Percentiles rank a stretch among this genome's conserved stretches.
phyloP scores from a whole-genome alignment of 345 rosid species.

The Linum lewisii region DNA sequence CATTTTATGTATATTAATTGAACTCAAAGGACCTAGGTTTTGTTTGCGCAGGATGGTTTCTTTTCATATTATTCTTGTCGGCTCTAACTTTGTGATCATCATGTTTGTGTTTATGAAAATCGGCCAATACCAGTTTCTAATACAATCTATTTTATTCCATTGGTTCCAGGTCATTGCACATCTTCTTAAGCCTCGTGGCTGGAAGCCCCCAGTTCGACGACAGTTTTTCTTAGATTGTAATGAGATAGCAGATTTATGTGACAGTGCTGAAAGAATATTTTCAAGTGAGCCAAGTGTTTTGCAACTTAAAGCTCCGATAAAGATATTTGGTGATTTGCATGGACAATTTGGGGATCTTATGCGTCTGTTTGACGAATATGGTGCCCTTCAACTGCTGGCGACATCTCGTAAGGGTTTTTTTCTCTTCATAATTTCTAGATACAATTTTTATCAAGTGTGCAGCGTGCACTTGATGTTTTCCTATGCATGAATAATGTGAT shows the following conservation, averaged over 20 bases:
- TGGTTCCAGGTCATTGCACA: slow-evolving; percentile 58
- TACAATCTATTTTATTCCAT: not conserved
- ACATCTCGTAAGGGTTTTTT: slow-evolving; percentile 69
- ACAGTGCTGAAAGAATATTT: slow-evolving; percentile 75
- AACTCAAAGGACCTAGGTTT: not conserved
- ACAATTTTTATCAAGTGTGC: not conserved
- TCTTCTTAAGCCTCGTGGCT: slow-evolving; percentile 90
- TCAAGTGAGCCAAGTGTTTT: slow-evolving; percentile 78
- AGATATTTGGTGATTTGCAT: slow-evolving; percentile 95
- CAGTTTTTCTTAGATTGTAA: slow-evolving; percentile 94
- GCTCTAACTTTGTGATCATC: not conserved
- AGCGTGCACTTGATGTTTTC: not conserved
- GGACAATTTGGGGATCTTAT: slow-evolving; percentile 99
- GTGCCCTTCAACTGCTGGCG: slow-evolving; percentile 99
- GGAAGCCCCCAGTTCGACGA: slow-evolving; percentile 95
- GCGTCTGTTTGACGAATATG: slow-evolving; percentile 98
- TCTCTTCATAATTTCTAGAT: not conserved
- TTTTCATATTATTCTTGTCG: not conserved
- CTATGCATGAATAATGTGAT: not conserved
- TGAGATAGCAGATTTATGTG: slow-evolving; percentile 94
- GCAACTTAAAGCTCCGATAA: slow-evolving; percentile 81
- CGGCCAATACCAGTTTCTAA: not conserved
- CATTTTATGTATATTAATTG: too few relatives aligned
- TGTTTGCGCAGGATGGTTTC: not conserved
- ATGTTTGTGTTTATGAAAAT: slow-evolving; percentile 1